phyloP scores from a whole-genome alignment of 352 stramenopile genomes.

The Phytopythium helicoides region DNA sequence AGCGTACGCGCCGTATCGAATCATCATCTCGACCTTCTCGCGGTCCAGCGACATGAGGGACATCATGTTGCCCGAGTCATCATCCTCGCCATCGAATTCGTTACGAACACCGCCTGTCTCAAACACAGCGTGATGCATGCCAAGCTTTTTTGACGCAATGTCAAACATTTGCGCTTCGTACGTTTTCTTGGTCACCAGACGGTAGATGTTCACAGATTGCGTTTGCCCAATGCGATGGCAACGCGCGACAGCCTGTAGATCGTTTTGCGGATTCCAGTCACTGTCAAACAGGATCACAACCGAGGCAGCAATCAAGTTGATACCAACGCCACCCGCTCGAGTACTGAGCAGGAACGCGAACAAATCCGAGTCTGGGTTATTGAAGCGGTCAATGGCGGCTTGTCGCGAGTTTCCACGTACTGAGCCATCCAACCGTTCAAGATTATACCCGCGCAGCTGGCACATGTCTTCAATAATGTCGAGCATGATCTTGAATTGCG shows the following conservation, averaged over 20 bases:
- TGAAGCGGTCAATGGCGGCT: constrained; percentile 98
- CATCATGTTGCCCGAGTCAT: constrained; percentile 90
- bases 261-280: constrained; percentile 99
- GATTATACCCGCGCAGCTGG: constrained; percentile 76
- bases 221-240: constrained; percentile 99
- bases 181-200: constrained; percentile 98
- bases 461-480: constrained; percentile 94
- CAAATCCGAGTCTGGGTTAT: constrained; percentile 90
- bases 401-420: constrained; percentile 97
- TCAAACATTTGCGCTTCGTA: constrained; percentile 99
- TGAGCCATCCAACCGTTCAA: constrained; percentile 96
- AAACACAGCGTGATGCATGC: constrained; percentile 98
- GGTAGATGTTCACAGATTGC: constrained; percentile 99
- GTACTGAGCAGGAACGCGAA: constrained; percentile 98
- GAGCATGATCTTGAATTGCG: constrained; percentile 99
- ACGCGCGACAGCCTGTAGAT: constrained; percentile 97
- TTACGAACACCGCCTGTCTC: constrained; percentile 91
- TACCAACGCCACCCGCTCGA: constrained; percentile 95
- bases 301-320: constrained; percentile 93
- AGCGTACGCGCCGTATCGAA: constrained; percentile 96
- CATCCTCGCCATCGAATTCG: constrained; percentile 94
- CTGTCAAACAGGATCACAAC: constrained; percentile 91
- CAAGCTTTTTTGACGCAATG: constrained; percentile 98
- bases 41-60: constrained; percentile 92
- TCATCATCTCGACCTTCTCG: constrained; percentile 99